Evolutionary conservation across 2,329 filamentous ascomycete species (phyloP), one percentile per base, ranked within the genome.

Genomic region (Nothomitra cinnamomea): DNA sequence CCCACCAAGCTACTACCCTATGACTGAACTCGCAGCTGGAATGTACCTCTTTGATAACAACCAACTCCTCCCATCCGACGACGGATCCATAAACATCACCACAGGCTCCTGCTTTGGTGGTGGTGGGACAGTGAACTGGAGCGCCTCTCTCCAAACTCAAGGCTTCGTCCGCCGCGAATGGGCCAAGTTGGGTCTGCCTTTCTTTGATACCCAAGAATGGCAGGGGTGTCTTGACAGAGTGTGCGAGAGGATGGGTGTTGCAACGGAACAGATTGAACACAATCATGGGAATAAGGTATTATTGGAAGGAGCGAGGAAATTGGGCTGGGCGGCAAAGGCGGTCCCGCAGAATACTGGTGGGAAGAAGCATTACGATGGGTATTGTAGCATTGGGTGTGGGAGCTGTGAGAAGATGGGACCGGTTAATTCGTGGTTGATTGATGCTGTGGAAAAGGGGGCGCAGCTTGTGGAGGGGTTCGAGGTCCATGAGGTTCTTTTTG

Each of bases 71-170:
- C 72, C 57, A 71, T 40, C 60, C 28, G 68, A 73, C 36, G 69
- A 70, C 54, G 65, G 59, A 25, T 64, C 76, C 4, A 70, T 82
- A 32, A 75, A 69, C 15, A 66, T 90, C 12, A 64, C 85, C 2
- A 78, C 83, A 0, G 89, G 85, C 1, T 77, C 79, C 54, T 78
- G 78, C 32, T 94, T 84, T 79, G 89, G 89, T 28, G 89, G 89
- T 42, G 89, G 89, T 54, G 88, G 88, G 4, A 87, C 86, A 0
- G 68, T 95, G 60, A 95, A 95, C 66, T 95, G 88, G 88, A 84
- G 72, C 22, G 78, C 78, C 4, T 75, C 73, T 2, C 63, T 82
- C 15, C 77, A 82, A 59, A 84, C 86, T 0, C 86, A 90, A 62
- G 79, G 77, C 24, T 85, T 75, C 58, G 85, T 95, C 1, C 78